A percentile compares a stretch with the other conserved stretches of the same genome.
phyloP scores from a whole-genome alignment of 768 basidiomycete species.

The Trametes villosa region DNA sequence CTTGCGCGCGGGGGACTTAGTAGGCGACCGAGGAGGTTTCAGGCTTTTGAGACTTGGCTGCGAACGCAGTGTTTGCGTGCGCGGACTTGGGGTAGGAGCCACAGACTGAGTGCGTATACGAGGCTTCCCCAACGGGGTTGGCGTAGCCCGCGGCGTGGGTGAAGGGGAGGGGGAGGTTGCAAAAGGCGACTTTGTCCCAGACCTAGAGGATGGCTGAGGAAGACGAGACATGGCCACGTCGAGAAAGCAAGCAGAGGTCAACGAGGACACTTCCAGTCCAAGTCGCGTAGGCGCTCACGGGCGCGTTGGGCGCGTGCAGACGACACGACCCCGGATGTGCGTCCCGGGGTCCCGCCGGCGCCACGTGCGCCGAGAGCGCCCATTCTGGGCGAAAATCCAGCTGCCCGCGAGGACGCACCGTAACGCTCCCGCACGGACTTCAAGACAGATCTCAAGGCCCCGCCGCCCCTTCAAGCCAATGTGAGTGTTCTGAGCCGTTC shows the following conservation, averaged over 20 bases:
- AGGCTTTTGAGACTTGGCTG: constrained; percentile 28
- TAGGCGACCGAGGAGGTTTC: constrained; percentile 19
- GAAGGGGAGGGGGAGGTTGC: constrained; percentile 28
- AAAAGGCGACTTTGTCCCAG: constrained; percentile 24
- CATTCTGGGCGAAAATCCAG: constrained; percentile 23
- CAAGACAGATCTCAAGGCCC: constrained; percentile 40
- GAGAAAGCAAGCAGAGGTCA: background rate
- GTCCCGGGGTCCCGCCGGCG: constrained; percentile 4
- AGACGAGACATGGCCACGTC: constrained; percentile 44
- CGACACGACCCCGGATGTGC: constrained; percentile 12
- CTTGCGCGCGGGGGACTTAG: constrained; percentile 23
- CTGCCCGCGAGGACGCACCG: constrained; percentile 10
- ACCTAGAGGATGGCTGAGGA: constrained; percentile 41
- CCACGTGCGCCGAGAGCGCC: constrained; percentile 21
- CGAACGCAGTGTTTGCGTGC: constrained; percentile 21
- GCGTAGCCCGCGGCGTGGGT: constrained; percentile 8
- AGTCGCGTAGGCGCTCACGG: constrained; percentile 11
- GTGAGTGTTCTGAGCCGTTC: constrained; percentile 29
- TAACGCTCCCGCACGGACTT: constrained; percentile 41
- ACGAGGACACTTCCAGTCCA: background rate
- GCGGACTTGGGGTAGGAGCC: constrained; percentile 12
- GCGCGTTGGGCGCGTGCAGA: constrained; percentile 12
- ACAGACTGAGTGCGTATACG: constrained; percentile 11
- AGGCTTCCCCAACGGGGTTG: constrained; percentile 13
- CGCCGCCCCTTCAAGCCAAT: constrained; percentile 32